Percentiles rank a stretch among this genome's conserved stretches.
Conservation (phyloP, 2,329 filamentous ascomycete species). For the Aspergillus pseudonomiae region DNA sequence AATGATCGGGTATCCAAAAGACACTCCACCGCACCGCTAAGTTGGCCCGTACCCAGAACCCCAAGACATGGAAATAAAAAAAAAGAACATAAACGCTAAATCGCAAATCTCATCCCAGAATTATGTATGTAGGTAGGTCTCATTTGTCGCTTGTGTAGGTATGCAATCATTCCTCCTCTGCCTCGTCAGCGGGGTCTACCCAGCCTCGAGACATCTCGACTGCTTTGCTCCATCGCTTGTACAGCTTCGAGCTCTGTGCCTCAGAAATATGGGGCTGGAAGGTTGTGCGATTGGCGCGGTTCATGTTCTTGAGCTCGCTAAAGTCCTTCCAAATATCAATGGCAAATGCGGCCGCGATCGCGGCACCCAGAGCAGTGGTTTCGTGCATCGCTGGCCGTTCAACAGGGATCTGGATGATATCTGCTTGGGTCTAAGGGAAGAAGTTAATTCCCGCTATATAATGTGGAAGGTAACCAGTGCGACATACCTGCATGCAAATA, state of each 20-base stretch:
- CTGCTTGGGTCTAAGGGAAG: conserved; percentile 69
- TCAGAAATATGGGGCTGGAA: conserved; percentile 69
- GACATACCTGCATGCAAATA: conserved; percentile 75
- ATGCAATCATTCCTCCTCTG: conserved; percentile 26
- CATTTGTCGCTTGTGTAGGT: neutral
- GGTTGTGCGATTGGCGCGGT: conserved; percentile 67
- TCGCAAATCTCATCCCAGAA: conserved; percentile 11
- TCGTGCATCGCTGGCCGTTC: conserved; percentile 86
- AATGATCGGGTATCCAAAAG: conserved; percentile 20
- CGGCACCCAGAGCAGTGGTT: conserved; percentile 84
- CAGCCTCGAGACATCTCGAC: conserved; percentile 80
- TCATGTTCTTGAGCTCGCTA: conserved; percentile 72
- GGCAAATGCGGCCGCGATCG: conserved; percentile 86
- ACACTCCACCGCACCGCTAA: conserved; percentile 20
- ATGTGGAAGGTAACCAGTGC: neutral
- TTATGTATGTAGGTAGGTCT: conserved; percentile 7
- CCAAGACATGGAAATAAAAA: conserved; percentile 7
- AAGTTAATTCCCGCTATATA: conserved; percentile 16
- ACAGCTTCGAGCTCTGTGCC: conserved; percentile 64
- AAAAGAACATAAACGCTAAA: conserved; percentile 16
- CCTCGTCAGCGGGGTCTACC: conserved; percentile 41
- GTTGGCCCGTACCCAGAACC: conserved; percentile 14
- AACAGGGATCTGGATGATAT: conserved; percentile 81
- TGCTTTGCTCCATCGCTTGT: conserved; percentile 73
- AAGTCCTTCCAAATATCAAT: conserved; percentile 77